Evolutionary conservation across 495 filamentous ascomycete species (phyloP).

Genomic region (Letharia columbiana): DNA sequence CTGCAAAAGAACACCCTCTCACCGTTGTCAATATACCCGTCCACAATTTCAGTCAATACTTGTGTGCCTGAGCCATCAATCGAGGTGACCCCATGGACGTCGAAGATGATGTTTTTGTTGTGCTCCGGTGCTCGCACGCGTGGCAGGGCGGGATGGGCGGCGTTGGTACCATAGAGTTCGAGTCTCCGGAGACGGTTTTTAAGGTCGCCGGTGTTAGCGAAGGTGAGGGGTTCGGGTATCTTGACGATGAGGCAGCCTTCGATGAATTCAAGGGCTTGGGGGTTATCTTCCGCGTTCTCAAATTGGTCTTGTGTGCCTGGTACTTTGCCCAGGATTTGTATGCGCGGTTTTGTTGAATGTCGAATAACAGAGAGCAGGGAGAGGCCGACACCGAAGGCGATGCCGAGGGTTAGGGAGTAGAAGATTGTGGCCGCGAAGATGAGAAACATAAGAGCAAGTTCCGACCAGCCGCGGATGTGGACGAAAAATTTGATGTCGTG

Average conservation of each 20-base stretch:
- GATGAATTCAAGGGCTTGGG: slow-evolving; percentile 72
- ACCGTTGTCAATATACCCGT: slow-evolving; percentile 59
- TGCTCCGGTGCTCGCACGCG: slow-evolving; percentile 60
- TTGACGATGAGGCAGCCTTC: slow-evolving; percentile 92
- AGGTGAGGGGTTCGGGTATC: slow-evolving; percentile 92
- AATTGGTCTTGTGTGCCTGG: slow-evolving; percentile 67
- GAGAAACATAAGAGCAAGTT: slow-evolving; percentile 75
- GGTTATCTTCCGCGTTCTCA: slow-evolving; percentile 78
- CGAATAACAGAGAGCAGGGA: slow-evolving; percentile 83
- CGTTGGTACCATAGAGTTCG: slow-evolving; percentile 78
- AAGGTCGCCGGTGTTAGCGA: slow-evolving; percentile 91
- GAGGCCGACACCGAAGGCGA: slow-evolving; percentile 80
- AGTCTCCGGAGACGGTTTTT: slow-evolving; percentile 74
- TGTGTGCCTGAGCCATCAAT: slow-evolving; percentile 91
- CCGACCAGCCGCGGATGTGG: slow-evolving; percentile 72
- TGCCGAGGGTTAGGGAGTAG: slow-evolving; percentile 76
- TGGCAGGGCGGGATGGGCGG: slow-evolving; percentile 79
- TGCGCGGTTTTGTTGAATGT: slow-evolving; percentile 82
- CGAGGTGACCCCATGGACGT: slow-evolving; percentile 88
- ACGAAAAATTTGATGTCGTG: slow-evolving; percentile 87
- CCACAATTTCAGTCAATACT: slow-evolving; percentile 82
- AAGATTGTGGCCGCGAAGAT: slow-evolving; percentile 92
- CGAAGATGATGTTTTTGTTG: slow-evolving; percentile 88
- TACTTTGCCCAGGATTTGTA: slow-evolving; percentile 91
- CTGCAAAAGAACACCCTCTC: slow-evolving; percentile 85